These are phyloP conservation scores for Arachis hypogaea DNA, from an alignment of 306 rosid genomes.

Conservation along the genomic window DNA sequence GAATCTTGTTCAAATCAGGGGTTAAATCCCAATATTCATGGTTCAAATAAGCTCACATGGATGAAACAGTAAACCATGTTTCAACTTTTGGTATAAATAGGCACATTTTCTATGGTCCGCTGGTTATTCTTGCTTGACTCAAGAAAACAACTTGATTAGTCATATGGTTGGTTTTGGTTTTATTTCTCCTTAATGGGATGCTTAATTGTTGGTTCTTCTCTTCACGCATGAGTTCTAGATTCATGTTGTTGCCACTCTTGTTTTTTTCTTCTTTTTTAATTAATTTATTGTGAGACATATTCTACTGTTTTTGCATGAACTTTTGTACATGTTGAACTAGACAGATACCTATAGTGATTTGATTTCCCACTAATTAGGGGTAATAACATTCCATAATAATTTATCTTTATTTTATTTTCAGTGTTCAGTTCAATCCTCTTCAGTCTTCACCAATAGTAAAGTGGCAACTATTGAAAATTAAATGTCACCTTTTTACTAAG, in stretches of 20 bases:
- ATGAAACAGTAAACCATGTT: constrained; percentile 6
- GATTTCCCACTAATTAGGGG: constrained; percentile 17
- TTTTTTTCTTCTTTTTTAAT: no score
- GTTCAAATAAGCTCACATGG: constrained; percentile 45
- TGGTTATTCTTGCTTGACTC: constrained; percentile 46
- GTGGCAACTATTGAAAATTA: background rate
- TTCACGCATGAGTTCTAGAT: background rate
- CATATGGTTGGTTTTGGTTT: constrained; percentile 30
- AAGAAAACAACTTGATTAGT: background rate
- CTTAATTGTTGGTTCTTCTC: constrained; percentile 6
- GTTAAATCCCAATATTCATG: constrained; percentile 39
- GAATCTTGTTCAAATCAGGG: constrained; percentile 54
- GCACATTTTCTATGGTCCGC: constrained; percentile 50
- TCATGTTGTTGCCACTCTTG: background rate
- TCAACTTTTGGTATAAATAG: constrained; percentile 17
- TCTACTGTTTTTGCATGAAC: constrained; percentile 29
- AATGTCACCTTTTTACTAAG: constrained; percentile 10
- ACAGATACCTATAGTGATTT: constrained; percentile 25
- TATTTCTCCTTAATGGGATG: constrained; percentile 17
- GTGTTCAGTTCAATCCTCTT: background rate
- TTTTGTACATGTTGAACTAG: constrained; percentile 36
- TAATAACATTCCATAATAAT: constrained; percentile 1
- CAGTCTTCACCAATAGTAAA: background rate
- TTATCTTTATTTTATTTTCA: background rate
- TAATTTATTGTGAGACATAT: constrained; percentile 4